phyloP scores from a whole-genome alignment of 306 rosid genomes.

The Sphenostylis stenocarpa region DNA sequence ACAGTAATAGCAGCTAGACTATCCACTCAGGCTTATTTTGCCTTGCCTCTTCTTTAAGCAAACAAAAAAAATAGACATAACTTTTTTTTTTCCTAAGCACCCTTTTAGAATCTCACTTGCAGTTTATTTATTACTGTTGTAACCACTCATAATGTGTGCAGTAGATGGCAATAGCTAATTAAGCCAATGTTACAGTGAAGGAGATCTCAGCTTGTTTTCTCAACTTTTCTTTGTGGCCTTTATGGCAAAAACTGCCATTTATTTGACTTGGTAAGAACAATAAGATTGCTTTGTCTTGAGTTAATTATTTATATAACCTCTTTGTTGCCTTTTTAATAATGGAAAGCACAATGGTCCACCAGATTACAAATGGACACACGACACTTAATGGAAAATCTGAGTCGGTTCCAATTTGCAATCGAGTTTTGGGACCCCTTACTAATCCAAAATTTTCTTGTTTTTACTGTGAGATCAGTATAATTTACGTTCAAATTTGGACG shows the following conservation, averaged over 20 bases:
- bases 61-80: constrained; percentile 31
- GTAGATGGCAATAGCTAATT: constrained; percentile 21
- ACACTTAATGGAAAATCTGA: background rate
- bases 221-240: background rate
- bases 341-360: constrained; percentile 32
- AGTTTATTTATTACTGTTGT: constrained; percentile 7
- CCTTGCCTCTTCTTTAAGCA: constrained; percentile 40
- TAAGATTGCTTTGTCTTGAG: background rate
- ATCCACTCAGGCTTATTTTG: constrained; percentile 35
- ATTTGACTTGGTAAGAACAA: background rate
- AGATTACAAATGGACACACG: constrained; percentile 11
- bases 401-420: constrained; percentile 34
- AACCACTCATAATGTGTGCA: background rate
- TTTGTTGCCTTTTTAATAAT: constrained; percentile 17
- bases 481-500: constrained; percentile 28
- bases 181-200: background rate
- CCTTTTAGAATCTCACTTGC: constrained; percentile 35
- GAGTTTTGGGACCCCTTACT: constrained; percentile 30
- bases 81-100: background rate
- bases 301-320: constrained; percentile 8
- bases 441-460: background rate
- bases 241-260: constrained; percentile 4
- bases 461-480: constrained; percentile 22
- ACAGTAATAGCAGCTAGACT: constrained; percentile 36
- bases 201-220: background rate